Percentiles rank a stretch among this genome's conserved stretches.
These are phyloP conservation scores for Plasmopara halstedii DNA, from an alignment of 352 stramenopile species.

Conservation along the genomic window DNA sequence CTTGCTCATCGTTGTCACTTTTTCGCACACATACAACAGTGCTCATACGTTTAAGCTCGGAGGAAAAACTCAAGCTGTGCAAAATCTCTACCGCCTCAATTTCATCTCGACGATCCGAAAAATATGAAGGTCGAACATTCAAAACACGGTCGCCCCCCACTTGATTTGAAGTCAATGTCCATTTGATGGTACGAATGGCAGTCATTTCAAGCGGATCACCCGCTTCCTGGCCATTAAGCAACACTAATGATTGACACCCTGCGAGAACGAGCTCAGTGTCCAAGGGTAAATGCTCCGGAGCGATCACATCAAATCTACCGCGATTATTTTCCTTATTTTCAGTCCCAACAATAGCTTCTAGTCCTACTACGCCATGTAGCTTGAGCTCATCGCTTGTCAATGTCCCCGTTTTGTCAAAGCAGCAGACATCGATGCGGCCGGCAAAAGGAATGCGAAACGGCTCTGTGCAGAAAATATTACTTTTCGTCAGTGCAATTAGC, in stretches of 20 bases:
- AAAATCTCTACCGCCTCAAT: constrained; percentile 93
- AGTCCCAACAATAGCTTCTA: constrained; percentile 43
- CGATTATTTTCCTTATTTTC: constrained; percentile 34
- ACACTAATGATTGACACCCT: constrained; percentile 95
- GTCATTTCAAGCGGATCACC: constrained; percentile 98
- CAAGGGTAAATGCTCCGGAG: constrained; percentile 86
- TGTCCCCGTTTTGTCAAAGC: constrained; percentile 99
- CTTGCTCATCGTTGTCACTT: constrained; percentile 54
- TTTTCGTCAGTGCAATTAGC: constrained; percentile 91
- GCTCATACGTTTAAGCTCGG: constrained; percentile 95
- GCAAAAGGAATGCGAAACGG: constrained; percentile 96
- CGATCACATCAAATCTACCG: constrained; percentile 68
- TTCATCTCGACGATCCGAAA: constrained; percentile 21
- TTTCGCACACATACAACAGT: constrained; percentile 87
- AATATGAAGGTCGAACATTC: constrained; percentile 24
- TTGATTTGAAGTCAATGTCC: constrained; percentile 63
- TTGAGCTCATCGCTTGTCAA: constrained; percentile 96
- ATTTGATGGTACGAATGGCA: constrained; percentile 79
- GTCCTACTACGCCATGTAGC: constrained; percentile 88
- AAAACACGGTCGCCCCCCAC: constrained; percentile 7
- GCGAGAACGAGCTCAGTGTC: constrained; percentile 79
- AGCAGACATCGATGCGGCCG: constrained; percentile 93
- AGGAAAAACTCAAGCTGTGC: constrained; percentile 94
- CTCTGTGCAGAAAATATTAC: constrained; percentile 97
- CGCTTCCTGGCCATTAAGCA: constrained; percentile 92